Evolutionary conservation across 768 basidiomycete species (phyloP).

Genomic region (Tylopilus balloui): DNA sequence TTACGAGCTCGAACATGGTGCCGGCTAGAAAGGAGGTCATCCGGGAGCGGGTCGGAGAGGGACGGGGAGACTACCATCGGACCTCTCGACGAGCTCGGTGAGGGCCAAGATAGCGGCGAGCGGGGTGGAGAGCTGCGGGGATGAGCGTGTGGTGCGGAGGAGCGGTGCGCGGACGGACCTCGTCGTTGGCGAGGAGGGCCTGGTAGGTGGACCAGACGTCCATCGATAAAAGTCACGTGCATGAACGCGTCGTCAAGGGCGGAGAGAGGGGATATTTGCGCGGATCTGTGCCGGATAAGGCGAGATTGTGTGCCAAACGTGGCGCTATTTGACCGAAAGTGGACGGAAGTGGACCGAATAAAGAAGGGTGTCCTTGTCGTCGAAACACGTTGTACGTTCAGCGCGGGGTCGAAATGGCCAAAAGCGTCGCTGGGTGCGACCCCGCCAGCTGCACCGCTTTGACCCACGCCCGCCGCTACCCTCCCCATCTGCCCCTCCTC

Average conservation of each 20-base stretch:
- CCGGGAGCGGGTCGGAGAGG: background rate
- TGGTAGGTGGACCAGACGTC: conserved; percentile 54
- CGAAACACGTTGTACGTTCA: conserved; percentile 77
- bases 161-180: conserved; percentile 43
- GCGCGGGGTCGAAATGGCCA: conserved; percentile 55
- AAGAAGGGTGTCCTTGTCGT: conserved; percentile 39
- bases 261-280: conserved; percentile 22
- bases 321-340: conserved; percentile 18
- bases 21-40: conserved; percentile 48
- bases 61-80: conserved; percentile 55
- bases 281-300: conserved; percentile 11
- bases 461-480: conserved; percentile 36
- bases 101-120: conserved; percentile 86
- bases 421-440: conserved; percentile 50
- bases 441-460: conserved; percentile 47
- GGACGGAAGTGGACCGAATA: conserved; percentile 14
- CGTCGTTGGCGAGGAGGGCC: conserved; percentile 55
- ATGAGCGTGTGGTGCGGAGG: background rate
- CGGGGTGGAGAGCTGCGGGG: conserved; percentile 64
- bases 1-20: conserved; percentile 90
- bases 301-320: conserved; percentile 10
- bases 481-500: conserved; percentile 25
- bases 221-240: conserved; percentile 28
- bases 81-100: conserved; percentile 74
- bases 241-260: conserved; percentile 22